Evolutionary conservation across 257 asterid genomes (phyloP).

Genomic region (Plantago ovata): DNA sequence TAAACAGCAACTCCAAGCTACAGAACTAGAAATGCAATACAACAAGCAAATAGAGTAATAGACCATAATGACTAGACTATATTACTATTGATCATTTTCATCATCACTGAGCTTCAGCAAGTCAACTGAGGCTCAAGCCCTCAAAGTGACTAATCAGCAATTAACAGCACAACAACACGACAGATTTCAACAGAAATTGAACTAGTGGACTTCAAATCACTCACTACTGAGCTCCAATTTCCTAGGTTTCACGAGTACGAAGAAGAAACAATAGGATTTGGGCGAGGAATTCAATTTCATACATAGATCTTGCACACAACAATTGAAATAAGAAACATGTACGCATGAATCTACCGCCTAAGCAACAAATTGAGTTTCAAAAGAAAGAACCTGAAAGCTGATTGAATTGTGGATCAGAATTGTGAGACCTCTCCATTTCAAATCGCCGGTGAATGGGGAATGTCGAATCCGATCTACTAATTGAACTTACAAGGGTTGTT

Average conservation of each 20-base stretch:
- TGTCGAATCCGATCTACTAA: neutral
- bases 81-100: no score
- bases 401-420: slow-evolving; percentile 38
- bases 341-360: neutral
- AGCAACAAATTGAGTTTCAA: neutral
- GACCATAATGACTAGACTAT: neutral
- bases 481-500: no score
- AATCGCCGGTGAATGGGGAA: slow-evolving; percentile 17
- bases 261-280: no score
- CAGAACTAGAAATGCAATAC: no score
- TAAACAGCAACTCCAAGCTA: neutral
- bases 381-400: slow-evolving; percentile 39
- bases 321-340: neutral
- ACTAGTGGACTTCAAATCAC: neutral
- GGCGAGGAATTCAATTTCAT: neutral
- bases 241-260: no score
- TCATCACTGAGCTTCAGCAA: no score
- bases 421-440: slow-evolving; percentile 31
- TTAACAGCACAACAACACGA: no score
- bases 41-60: no score
- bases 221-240: no score
- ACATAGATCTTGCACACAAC: neutral
- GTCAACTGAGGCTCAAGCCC: no score
- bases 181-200: no score
- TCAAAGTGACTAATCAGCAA: neutral